These are phyloP conservation scores for Cyclotella atomus DNA, from an alignment of 108 stramenopile genomes.

Conservation along the genomic window DNA sequence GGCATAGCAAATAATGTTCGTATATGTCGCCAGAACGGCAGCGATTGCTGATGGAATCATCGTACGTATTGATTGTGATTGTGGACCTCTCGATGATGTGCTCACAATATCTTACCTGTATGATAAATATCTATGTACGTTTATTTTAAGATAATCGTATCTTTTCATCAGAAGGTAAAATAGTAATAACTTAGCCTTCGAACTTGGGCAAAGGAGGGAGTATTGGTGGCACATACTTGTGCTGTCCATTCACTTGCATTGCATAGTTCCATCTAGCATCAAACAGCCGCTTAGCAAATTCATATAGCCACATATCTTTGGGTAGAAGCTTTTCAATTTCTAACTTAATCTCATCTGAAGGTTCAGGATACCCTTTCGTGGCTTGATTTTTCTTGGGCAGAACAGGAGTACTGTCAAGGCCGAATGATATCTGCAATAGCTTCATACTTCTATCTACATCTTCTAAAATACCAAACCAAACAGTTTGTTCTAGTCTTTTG, in stretches of 20 bases:
- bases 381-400: conserved; percentile 20
- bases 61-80: neutral
- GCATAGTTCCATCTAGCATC: conserved; percentile 37
- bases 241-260: neutral
- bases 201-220: conserved; percentile 23
- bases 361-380: neutral
- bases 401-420: conserved; percentile 5
- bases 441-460: conserved; percentile 34
- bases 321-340: conserved; percentile 25
- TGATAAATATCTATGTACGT: too few relatives aligned
- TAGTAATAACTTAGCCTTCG: too few relatives aligned
- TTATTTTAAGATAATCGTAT: too few relatives aligned
- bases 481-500: conserved; percentile 20
- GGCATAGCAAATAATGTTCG: neutral
- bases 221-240: conserved; percentile 14
- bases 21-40: neutral
- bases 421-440: conserved; percentile 23
- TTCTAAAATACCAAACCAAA: conserved; percentile 46
- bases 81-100: too few relatives aligned
- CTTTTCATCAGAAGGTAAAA: too few relatives aligned
- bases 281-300: conserved; percentile 38
- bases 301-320: conserved; percentile 46
- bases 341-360: neutral
- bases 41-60: too few relatives aligned
- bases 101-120: too few relatives aligned